Evolutionary conservation across 169 alveolate species (phyloP), one percentile per base, ranked within the genome.

Genomic region (Plasmodium yoelii): DNA sequence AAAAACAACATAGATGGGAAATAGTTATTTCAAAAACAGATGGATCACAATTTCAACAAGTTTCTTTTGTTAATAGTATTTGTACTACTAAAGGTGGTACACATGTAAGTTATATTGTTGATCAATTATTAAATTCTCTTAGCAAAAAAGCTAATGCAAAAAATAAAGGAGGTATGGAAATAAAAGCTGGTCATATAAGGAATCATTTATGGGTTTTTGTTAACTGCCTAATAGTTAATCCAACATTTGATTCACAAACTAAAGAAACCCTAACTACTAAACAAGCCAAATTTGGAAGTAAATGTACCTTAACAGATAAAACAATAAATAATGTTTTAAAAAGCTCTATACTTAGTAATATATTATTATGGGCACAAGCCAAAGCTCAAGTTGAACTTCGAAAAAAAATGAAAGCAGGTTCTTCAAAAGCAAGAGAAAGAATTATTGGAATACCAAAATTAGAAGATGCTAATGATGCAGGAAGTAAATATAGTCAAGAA

Each of bases 381-480:
- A 96, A 97, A 88, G 98, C 97, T 92, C 97, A 97, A 88, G 97
- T 97, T 18, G 98, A 97, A 87, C 88, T 97, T 72, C 95, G 93
- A 51, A 95, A 95, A 88, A 95, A 94, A 71, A 91, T 96, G 94
- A 96, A 96, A 56, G 94, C 95, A 0, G 93, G 93, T 13, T 94
- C 94, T 87, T 94, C 95, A 19, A 95, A 96, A 73, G 93, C 91
- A 10, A 87, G 84, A 46, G 94, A 94, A 53, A 88, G 93, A 71
- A 86, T 93, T 42, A 77, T 92, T 7, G 99, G 99, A 19, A 97
- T 99, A 0, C 99, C 99, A 12, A 99, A 98, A 90, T 95, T 99
- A 57, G 99, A 99, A 92, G 99, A 99, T 90, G 99, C 99, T 34
- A 98, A 98, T 87, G 97, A 96, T 73, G 99, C 99, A 2, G 99